Base-by-base conservation (phyloP, 768 basidiomycete genomes). In the Boletus sensibilis region DNA sequence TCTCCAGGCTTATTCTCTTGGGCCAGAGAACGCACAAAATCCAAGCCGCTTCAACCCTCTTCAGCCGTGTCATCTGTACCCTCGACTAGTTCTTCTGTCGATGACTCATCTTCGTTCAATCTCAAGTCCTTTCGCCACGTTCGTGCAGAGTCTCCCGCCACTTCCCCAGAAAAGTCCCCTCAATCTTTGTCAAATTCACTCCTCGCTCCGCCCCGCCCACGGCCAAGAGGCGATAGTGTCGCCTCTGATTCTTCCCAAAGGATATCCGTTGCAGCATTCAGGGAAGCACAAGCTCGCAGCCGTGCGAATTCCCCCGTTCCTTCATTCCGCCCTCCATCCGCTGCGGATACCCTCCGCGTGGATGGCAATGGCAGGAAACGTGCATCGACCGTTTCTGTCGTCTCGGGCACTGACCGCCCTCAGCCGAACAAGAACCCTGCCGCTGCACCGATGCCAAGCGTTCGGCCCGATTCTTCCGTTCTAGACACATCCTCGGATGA, bases 241-340 rank as follows among this genome's bases (percentile, higher is more conserved):
- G 79, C 80, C 18, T 86, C 86, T 4, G 86, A 88, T 39, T 76
- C 83, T 6, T 84, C 85, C 2, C 88, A 89, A 59, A 81, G 88
- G 51, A 91, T 92, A 25, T 87, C 87, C 9, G 85, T 92, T 33
- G 90, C 88, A 3, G 90, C 90, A 3, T 92, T 92, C 67, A 82
- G 87, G 52, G 89, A 91, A 74, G 87, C 82, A 20, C 87, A 89
- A 53, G 86, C 88, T 5, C 75, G 88, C 40, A 78, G 84, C 60
- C 70, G 77, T 27, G 78, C 86, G 13, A 82, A 79, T 50, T 88
- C 86, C 0, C 87, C 88, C 11, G 77, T 72, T 0, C 80, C 85
- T 31, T 81, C 76, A 35, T 76, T 75, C 61, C 77, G 73, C 44
- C 79, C 75, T 12, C 75, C 76, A 31, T 76, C 72, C 4, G 47